Evolutionary conservation across 2,329 filamentous ascomycete genomes (phyloP).

Genomic region (Neocucurbitaria cava): DNA sequence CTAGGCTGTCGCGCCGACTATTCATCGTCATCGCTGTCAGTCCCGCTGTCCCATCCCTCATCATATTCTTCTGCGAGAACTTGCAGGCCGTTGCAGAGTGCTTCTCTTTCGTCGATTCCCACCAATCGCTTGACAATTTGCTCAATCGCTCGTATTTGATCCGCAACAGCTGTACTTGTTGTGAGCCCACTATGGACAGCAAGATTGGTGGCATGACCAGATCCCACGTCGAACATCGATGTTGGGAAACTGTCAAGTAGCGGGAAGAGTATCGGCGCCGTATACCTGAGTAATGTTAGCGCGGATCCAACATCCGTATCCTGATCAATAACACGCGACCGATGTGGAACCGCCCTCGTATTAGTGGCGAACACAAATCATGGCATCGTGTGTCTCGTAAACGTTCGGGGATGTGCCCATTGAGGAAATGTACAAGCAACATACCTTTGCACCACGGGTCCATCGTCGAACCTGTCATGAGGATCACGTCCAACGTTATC

Average conservation of each 20-base stretch:
- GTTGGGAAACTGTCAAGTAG: slow-evolving; percentile 81
- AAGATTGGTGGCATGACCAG: slow-evolving; percentile 50
- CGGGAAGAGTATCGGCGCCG: slow-evolving; percentile 70
- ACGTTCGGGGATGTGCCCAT: neutral
- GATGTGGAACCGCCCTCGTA: slow-evolving; percentile 5
- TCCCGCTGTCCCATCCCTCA: slow-evolving; percentile 81
- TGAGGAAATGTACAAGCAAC: slow-evolving; percentile 15
- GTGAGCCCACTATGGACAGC: slow-evolving; percentile 65
- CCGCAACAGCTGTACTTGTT: slow-evolving; percentile 76
- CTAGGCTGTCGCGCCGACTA: slow-evolving; percentile 21
- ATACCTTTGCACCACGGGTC: slow-evolving; percentile 47
- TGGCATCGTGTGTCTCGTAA: slow-evolving; percentile 4
- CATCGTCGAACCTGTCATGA: slow-evolving; percentile 45
- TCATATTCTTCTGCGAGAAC: slow-evolving; percentile 88
- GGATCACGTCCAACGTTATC: slow-evolving; percentile 38
- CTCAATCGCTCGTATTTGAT: slow-evolving; percentile 71
- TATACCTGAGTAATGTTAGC: slow-evolving; percentile 53
- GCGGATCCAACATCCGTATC: slow-evolving; percentile 9
- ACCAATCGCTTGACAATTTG: slow-evolving; percentile 68
- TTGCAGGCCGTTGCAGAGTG: slow-evolving; percentile 79
- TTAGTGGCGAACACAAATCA: neutral
- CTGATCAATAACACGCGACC: slow-evolving; percentile 7
- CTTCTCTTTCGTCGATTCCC: slow-evolving; percentile 80
- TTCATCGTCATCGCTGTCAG: slow-evolving; percentile 70
- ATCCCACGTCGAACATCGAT: slow-evolving; percentile 66